Conservation (phyloP, 129 eudicot genomes). For the Escallonia rubra region DNA sequence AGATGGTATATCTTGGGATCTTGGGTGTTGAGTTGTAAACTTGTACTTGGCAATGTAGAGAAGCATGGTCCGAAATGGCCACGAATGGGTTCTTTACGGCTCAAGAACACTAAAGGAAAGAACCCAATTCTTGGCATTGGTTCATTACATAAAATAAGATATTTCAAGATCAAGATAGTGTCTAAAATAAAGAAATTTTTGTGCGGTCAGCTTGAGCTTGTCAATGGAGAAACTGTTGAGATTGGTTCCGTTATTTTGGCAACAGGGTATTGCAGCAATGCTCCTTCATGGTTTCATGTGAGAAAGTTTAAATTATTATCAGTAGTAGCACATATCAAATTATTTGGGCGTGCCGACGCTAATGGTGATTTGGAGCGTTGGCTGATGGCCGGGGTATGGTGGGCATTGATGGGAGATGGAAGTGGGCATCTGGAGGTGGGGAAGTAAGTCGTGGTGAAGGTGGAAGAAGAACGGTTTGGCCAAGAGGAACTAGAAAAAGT, state of each 20-base stretch:
- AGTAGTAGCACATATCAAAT: too few species aligned
- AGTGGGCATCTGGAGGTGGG: too few species aligned
- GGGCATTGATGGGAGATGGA: too few species aligned
- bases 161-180: conserved; percentile 57
- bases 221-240: conserved; percentile 52
- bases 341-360: too few species aligned
- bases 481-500: too few species aligned
- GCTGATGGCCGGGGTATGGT: too few species aligned
- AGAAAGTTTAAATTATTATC: conserved; percentile 7
- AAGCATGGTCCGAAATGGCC: conserved; percentile 83
- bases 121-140: conserved; percentile 86
- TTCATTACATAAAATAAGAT: conserved; percentile 52
- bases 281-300: conserved; percentile 92
- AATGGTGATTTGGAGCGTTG: too few species aligned
- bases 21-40: neutral
- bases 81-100: conserved; percentile 62
- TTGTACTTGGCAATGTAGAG: conserved; percentile 54
- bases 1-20: too few species aligned
- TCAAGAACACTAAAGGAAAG: conserved; percentile 64
- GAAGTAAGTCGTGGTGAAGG: too few species aligned
- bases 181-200: conserved; percentile 74
- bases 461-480: too few species aligned
- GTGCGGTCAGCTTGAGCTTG: conserved; percentile 50
- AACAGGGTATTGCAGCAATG: conserved; percentile 95
- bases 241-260: conserved; percentile 80